Base-by-base conservation (phyloP, 306 rosid genomes). In the Echinosophora koreensis region DNA sequence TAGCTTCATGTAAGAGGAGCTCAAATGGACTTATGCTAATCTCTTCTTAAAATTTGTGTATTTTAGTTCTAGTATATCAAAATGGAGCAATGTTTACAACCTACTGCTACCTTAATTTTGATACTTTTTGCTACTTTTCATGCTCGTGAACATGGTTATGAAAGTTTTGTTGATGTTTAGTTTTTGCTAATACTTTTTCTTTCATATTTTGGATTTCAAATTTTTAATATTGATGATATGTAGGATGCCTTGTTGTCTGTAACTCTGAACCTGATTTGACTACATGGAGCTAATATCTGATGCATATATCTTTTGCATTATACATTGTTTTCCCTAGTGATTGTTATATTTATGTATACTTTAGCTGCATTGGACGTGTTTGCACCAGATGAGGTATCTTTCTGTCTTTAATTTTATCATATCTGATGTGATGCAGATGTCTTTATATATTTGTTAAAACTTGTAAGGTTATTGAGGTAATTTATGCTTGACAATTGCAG, bases 401-500 rank as follows among this genome's bases (percentile, higher is more conserved):
- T 68, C 17, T n/a, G n/a, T n/a, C n/a, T 15, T 3, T 42, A 57
- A 16, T n/a, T 38, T 16, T 44, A 49, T 68, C 11, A 28, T 11
- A 12, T 47, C 11, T 44, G 6, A 12, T 47, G 0, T 10, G 6
- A 12, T 47, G 52, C 16, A 47, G 4, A 47, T 47, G 52, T 12
- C 6, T 12, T 13, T 47, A 4, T 22, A 5, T 42, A 63, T 5
- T n/a, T 38, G 22, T 54, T 63, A 56, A 8, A 16, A 51, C 7
- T 39, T 37, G 7, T 30, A 50, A 42, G 35, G 12, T 61, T 9
- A 3, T 4, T 34, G 32, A 13, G 50, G 27, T 69, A 37, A 74
- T 73, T 44, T 15, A 32, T 49, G 49, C 13, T 42, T 67, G 60
- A 38, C 4, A 14, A 52, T 49, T 80, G 79, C 88, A 91, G 96